Evolutionary conservation across 176 grass and related monocot species (phyloP).

Genomic region (Musa itinerans): DNA sequence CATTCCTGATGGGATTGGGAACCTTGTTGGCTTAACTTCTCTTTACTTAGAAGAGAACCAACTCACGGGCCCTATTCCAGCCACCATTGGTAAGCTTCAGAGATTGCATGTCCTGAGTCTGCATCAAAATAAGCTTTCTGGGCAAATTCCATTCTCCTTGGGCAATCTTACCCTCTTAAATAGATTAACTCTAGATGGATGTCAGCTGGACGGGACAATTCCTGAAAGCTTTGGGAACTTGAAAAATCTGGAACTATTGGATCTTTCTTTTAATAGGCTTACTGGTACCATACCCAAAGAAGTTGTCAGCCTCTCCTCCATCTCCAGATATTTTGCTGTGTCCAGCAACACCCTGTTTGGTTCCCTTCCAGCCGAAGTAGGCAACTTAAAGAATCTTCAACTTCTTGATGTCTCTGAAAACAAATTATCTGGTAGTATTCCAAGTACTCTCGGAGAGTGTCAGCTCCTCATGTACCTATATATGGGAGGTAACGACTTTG

Average conservation of each 20-base stretch:
- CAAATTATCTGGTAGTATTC: not conserved
- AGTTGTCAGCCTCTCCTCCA: constrained; percentile 20
- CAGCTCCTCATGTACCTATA: constrained; percentile 13
- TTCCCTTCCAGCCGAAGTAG: constrained; percentile 16
- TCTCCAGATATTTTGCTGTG: constrained; percentile 15
- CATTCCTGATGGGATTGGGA: constrained; percentile 23
- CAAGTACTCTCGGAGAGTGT: constrained; percentile 7
- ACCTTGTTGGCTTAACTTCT: constrained; percentile 1
- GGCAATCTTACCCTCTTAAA: constrained; percentile 32
- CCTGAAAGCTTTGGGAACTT: constrained; percentile 26
- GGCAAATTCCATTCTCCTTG: not conserved
- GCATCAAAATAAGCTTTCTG: constrained; percentile 1
- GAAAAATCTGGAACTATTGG: not conserved
- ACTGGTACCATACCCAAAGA: constrained; percentile 14
- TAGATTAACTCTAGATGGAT: constrained; percentile 2
- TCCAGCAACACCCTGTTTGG: constrained; percentile 21
- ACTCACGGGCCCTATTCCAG: constrained; percentile 28
- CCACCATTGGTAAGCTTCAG: constrained; percentile 17
- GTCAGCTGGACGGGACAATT: constrained; percentile 21
- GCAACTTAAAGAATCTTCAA: constrained; percentile 13
- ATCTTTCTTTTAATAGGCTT: constrained; percentile 10
- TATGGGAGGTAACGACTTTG: constrained; percentile 30
- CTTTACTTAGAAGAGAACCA: not conserved
- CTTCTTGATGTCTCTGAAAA: constrained; percentile 9
- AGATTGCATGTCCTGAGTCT: constrained; percentile 1